These are phyloP conservation scores for Talaromyces sp. DNA, from an alignment of 2,329 filamentous ascomycete genomes.

Conservation along the genomic window DNA sequence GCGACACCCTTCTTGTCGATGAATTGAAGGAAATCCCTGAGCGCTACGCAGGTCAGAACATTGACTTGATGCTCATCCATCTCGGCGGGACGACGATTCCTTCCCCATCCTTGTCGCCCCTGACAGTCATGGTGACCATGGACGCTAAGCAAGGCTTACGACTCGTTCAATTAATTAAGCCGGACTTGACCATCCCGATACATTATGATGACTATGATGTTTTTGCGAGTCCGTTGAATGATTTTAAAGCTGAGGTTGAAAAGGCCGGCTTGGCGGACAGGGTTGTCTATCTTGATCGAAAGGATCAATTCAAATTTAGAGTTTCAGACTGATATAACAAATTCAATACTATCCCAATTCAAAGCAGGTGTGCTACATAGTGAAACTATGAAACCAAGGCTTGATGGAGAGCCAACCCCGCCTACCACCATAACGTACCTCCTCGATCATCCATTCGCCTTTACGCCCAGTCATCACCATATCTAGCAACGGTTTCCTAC, in stretches of 20 bases:
- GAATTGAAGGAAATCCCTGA: conserved; percentile 60
- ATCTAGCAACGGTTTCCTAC: not conserved
- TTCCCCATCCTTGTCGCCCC: conserved; percentile 53
- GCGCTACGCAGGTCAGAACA: conserved; percentile 51
- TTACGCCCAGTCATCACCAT: not conserved
- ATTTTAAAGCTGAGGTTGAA: conserved; percentile 57
- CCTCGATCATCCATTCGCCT: not conserved
- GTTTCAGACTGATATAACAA: conserved; percentile 1
- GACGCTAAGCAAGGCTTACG: conserved; percentile 60
- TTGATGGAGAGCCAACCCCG: not conserved
- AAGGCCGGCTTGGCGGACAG: conserved; percentile 50
- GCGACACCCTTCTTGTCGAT: conserved; percentile 61
- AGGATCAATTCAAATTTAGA: conserved; percentile 55
- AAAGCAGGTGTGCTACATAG: no score
- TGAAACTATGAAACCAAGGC: not conserved
- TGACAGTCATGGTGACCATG: conserved; percentile 70
- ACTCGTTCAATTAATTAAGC: conserved; percentile 57
- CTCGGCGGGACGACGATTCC: conserved; percentile 65
- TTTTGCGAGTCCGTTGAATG: conserved; percentile 56
- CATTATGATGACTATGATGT: conserved; percentile 64
- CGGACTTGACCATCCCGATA: conserved; percentile 61
- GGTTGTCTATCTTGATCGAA: conserved; percentile 60
- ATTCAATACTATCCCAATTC: not conserved
- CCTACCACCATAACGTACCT: not conserved
- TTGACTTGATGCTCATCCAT: conserved; percentile 65